Percentiles rank a stretch among this genome's conserved stretches.
Evolutionary conservation across 768 basidiomycete genomes (phyloP).

Genomic region (Hypholoma fasciculare): DNA sequence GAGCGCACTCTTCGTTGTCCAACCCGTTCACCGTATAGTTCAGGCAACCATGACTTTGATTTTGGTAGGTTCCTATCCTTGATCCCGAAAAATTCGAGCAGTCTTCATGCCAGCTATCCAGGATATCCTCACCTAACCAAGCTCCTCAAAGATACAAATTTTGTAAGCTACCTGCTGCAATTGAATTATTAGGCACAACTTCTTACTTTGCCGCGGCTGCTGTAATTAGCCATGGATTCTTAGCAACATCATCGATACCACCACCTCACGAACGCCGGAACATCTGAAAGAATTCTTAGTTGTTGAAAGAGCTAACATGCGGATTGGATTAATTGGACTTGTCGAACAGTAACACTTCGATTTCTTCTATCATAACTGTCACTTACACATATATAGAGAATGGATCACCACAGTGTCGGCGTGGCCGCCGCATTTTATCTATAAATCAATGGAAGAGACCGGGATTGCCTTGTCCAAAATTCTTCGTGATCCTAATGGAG

Average conservation of each 20-base stretch:
- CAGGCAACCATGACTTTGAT: slow-evolving; percentile 94
- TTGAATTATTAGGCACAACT: background rate
- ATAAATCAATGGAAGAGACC: slow-evolving; percentile 72
- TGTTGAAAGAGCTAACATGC: slow-evolving; percentile 67
- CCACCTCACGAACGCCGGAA: slow-evolving; percentile 63
- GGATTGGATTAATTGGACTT: slow-evolving; percentile 82
- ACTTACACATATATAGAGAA: slow-evolving; percentile 46
- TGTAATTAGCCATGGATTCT: slow-evolving; percentile 77
- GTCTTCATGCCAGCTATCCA: slow-evolving; percentile 9
- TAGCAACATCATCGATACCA: slow-evolving; percentile 80
- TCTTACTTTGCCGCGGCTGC: background rate
- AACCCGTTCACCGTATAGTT: background rate
- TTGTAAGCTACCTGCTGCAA: slow-evolving; percentile 46
- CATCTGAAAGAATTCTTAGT: slow-evolving; percentile 61
- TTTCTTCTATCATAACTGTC: background rate
- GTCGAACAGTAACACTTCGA: slow-evolving; percentile 67
- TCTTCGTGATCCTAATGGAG: slow-evolving; percentile 70
- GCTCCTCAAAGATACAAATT: slow-evolving; percentile 70
- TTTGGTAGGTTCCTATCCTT: slow-evolving; percentile 48
- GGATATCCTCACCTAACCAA: slow-evolving; percentile 42
- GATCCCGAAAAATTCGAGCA: background rate
- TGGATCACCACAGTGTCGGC: slow-evolving; percentile 89
- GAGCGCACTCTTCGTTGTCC: background rate
- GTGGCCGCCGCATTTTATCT: slow-evolving; percentile 82
- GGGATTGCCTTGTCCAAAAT: slow-evolving; percentile 71